Evolutionary conservation across 345 rosid genomes (phyloP).

Genomic region (Lumnitzera littorea): DNA sequence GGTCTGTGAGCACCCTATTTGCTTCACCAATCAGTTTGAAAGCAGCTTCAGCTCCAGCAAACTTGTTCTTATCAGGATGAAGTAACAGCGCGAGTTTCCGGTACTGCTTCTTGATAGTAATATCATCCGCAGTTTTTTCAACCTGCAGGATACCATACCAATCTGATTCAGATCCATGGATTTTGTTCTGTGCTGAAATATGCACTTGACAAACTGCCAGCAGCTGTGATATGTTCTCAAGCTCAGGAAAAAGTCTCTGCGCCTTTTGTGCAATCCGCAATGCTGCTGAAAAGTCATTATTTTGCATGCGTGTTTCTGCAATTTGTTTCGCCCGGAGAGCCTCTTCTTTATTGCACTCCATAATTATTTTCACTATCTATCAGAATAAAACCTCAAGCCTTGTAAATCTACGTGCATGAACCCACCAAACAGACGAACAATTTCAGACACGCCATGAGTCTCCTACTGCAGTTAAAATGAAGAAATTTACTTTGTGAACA

Average conservation of each 20-base stretch:
- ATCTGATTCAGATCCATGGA: conserved; percentile 49
- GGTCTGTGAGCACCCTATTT: conserved; percentile 48
- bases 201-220: conserved; percentile 75
- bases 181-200: conserved; percentile 41
- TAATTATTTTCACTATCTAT: conserved; percentile 1
- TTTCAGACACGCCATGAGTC: no score
- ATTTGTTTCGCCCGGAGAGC: conserved; percentile 58
- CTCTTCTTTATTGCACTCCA: conserved; percentile 95
- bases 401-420: no score
- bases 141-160: conserved; percentile 86
- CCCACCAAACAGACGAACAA: no score
- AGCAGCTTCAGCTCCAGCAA: conserved; percentile 87
- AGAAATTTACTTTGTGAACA: no score
- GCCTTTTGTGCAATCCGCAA: conserved; percentile 53
- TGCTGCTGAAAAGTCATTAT: conserved; percentile 54
- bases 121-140: conserved; percentile 42
- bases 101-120: conserved; percentile 68
- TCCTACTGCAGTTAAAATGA: no score
- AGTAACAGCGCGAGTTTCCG: conserved; percentile 73
- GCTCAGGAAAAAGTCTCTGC: conserved; percentile 49
- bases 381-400: no score
- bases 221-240: conserved; percentile 59
- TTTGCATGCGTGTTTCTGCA: conserved; percentile 55
- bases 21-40: conserved; percentile 88
- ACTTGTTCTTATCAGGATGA: conserved; percentile 91